Evolutionary conservation across 2,329 filamentous ascomycete species (phyloP), one percentile per base, ranked within the genome.

Genomic region (Nemania serpens): DNA sequence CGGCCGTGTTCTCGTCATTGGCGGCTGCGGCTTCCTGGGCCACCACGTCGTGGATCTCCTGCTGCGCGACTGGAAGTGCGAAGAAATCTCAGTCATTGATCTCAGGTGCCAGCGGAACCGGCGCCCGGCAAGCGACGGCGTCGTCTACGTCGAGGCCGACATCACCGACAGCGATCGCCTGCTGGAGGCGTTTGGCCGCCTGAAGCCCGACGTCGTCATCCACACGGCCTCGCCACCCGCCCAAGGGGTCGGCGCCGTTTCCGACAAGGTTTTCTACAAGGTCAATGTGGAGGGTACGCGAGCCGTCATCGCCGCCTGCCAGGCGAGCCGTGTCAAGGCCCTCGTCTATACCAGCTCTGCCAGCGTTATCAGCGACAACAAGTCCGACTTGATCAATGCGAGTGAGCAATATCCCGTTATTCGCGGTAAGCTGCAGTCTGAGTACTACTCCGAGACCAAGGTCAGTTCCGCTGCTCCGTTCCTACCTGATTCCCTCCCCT

Each of bases 381-480:
- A 83, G 63, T 85, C 79, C 62, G 91, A 97, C 74, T 84, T 96
- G 74, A 84, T 88, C 74, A 93, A 97, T 74, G 92, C 91, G 66
- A 89, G 93, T 75, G 94, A 98, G 81, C 81, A 84, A 48, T 92
- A 90, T 83, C 91, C 91, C 29, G 83, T 90, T 51, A 88, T 95
- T 54, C 82, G 86, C 48, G 91, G 91, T 34, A 83, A 84, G 61
- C 77, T 86, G 67, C 88, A 93, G 76, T 81, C 81, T 57, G 90
- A 93, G 75, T 92, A 92, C 76, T 98, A 98, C 77, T 93, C 93
- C 33, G 88, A 93, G 77, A 96, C 92, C 13, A 98, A 97, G 86
- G 91, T 90, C 69, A 48, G 68, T 53, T 46, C 13, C 17, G 43
- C 41, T 51, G 25, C 39, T 3, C 33, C 15, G 15, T 42, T n/a